A percentile compares a stretch with the other conserved stretches of the same genome.
These are phyloP conservation scores for Anacardium occidentale DNA, from an alignment of 345 rosid genomes.

Conservation along the genomic window DNA sequence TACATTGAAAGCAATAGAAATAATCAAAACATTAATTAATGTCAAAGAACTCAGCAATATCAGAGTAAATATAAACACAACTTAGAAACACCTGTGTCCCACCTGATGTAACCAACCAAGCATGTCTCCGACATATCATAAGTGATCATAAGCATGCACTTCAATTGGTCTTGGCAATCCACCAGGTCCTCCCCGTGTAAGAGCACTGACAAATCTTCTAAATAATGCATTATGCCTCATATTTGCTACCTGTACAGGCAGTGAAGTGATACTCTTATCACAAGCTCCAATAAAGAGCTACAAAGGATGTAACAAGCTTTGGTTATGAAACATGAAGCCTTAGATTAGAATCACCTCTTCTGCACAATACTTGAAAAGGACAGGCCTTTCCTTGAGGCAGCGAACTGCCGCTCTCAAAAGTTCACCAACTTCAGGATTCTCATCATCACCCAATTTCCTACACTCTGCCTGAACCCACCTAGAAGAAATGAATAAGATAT, in stretches of 20 bases:
- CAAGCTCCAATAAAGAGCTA: constrained; percentile 9
- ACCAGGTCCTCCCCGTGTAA: constrained; percentile 97
- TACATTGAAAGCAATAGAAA: constrained; percentile 33
- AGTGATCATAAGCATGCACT: constrained; percentile 99
- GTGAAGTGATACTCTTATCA: constrained; percentile 7
- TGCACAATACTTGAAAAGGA: constrained; percentile 97
- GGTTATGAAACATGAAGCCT: constrained; percentile 11
- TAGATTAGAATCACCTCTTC: constrained; percentile 72
- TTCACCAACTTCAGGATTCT: constrained; percentile 90
- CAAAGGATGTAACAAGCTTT: background rate
- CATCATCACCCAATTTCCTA: constrained; percentile 87
- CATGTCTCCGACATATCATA: constrained; percentile 97
- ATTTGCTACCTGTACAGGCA: constrained; percentile 73
- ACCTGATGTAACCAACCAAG: constrained; percentile 99
- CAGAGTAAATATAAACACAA: constrained; percentile 19
- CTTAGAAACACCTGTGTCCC: constrained; percentile 15
- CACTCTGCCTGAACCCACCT: constrained; percentile 99
- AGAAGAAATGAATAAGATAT: constrained; percentile 24
- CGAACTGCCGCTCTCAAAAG: constrained; percentile 77
- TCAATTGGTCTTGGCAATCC: constrained; percentile 99
- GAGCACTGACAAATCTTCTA: constrained; percentile 98
- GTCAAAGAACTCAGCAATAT: constrained; percentile 1
- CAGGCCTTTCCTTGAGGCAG: constrained; percentile 93
- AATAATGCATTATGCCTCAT: constrained; percentile 94
- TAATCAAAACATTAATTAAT: constrained; percentile 5